phyloP scores from a whole-genome alignment of 306 rosid species.

The Chamaecrista fasciculata region DNA sequence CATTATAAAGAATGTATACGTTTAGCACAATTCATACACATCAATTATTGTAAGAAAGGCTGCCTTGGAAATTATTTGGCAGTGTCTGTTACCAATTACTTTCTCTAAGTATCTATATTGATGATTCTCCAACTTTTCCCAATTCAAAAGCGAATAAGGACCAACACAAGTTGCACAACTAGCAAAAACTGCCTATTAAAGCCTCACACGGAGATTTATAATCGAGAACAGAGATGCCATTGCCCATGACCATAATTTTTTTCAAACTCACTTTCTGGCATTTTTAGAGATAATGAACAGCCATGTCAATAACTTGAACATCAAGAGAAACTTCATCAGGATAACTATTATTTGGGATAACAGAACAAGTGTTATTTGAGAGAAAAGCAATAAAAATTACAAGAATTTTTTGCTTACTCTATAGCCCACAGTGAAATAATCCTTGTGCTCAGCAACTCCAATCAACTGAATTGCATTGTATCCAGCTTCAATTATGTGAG shows the following conservation, averaged over 20 bases:
- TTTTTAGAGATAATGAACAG: constrained; percentile 5
- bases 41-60: neutral
- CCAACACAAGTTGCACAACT: neutral
- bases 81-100: neutral
- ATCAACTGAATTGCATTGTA: constrained; percentile 87
- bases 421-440: constrained; percentile 94
- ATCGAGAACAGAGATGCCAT: too few relatives aligned
- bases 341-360: neutral
- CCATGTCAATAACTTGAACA: neutral
- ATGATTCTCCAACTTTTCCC: constrained; percentile 13
- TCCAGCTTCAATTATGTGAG: constrained; percentile 87
- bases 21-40: constrained; percentile 5
- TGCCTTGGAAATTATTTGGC: neutral
- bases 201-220: neutral
- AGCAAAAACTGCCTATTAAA: constrained; percentile 7
- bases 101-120: neutral
- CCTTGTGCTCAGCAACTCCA: constrained; percentile 89
- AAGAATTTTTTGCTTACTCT: constrained; percentile 57
- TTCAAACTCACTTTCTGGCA: constrained; percentile 1
- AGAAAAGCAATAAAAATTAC: constrained; percentile 16
- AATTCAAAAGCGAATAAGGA: constrained; percentile 18
- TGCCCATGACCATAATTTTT: too few relatives aligned
- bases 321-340: constrained; percentile 8
- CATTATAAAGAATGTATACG: constrained; percentile 23
- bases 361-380: neutral